phyloP scores from a whole-genome alignment of 2,329 filamentous ascomycete genomes.

The Neonectria sp. region DNA sequence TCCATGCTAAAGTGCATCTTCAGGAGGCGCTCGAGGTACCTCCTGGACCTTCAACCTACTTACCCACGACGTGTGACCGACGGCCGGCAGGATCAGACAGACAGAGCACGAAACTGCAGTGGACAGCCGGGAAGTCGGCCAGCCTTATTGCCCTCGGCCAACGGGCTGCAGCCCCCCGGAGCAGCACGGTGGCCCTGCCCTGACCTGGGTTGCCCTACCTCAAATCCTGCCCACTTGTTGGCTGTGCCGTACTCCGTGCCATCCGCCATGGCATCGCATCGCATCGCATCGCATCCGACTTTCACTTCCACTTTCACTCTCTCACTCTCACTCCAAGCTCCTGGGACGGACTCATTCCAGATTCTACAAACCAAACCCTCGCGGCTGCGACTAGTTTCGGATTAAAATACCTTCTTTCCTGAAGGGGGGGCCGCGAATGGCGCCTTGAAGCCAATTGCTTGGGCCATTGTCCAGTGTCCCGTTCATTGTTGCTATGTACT shows the following conservation, averaged over 20 bases:
- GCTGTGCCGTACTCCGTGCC: conserved; percentile 24
- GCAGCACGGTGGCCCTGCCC: conserved; percentile 3
- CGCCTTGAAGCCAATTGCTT: conserved; percentile 7
- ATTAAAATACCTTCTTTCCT: conserved; percentile 15
- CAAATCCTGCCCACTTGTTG: conserved; percentile 9
- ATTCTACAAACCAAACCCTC: conserved; percentile 8
- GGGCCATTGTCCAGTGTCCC: conserved; percentile 13
- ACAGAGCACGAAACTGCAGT: neutral
- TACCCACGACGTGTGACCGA: neutral
- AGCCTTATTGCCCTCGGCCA: conserved; percentile 3
- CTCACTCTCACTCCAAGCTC: neutral
- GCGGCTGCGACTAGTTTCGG: conserved; percentile 3
- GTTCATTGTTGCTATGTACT: neutral
- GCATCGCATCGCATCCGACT: neutral
- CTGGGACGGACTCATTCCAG: conserved; percentile 14
- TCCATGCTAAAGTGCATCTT: conserved; percentile 18
- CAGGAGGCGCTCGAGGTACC: conserved; percentile 4
- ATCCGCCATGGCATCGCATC: neutral
- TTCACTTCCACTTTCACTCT: neutral
- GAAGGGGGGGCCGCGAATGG: conserved; percentile 17
- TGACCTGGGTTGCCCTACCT: neutral
- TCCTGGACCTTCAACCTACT: neutral
- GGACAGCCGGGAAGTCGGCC: neutral
- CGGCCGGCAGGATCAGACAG: neutral
- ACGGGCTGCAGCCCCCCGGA: conserved; percentile 1